Evolutionary conservation across 176 grass and related monocot species (phyloP).

Genomic region (Chloris gayana): DNA sequence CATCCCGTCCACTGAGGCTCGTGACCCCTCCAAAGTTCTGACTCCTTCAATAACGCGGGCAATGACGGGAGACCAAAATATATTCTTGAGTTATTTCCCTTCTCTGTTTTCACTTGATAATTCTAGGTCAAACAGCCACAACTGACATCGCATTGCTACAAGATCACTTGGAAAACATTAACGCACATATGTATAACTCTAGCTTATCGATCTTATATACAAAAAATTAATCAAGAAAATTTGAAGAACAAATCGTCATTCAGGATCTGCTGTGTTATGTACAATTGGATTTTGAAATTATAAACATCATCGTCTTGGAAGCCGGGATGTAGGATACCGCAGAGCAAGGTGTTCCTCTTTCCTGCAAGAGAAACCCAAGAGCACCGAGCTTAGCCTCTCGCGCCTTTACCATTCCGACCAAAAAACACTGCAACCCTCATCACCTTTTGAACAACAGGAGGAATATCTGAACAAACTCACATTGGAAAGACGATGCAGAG

Average conservation of each 20-base stretch:
- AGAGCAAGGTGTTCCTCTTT: constrained; percentile 36
- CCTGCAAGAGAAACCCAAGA: constrained; percentile 26
- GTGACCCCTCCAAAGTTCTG: too few relatives aligned
- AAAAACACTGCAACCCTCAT: background rate
- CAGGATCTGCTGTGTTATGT: background rate
- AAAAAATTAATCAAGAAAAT: constrained; percentile 5
- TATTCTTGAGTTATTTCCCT: background rate
- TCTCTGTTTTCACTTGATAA: background rate
- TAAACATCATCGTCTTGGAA: constrained; percentile 14
- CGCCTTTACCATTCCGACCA: background rate
- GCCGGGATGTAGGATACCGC: background rate
- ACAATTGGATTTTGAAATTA: background rate
- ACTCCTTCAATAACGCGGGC: too few relatives aligned
- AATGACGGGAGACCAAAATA: background rate
- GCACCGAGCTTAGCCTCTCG: background rate
- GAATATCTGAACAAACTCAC: constrained; percentile 35
- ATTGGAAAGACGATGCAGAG: constrained; percentile 49
- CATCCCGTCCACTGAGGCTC: too few relatives aligned
- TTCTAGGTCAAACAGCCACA: too few relatives aligned
- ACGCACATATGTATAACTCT: background rate
- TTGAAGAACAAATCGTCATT: background rate
- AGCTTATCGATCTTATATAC: background rate
- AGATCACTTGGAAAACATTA: background rate
- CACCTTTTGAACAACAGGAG: background rate
- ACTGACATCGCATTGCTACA: background rate